Evolutionary conservation across 2,329 filamentous ascomycete genomes (phyloP).

Genomic region (Dothistroma septosporum): DNA sequence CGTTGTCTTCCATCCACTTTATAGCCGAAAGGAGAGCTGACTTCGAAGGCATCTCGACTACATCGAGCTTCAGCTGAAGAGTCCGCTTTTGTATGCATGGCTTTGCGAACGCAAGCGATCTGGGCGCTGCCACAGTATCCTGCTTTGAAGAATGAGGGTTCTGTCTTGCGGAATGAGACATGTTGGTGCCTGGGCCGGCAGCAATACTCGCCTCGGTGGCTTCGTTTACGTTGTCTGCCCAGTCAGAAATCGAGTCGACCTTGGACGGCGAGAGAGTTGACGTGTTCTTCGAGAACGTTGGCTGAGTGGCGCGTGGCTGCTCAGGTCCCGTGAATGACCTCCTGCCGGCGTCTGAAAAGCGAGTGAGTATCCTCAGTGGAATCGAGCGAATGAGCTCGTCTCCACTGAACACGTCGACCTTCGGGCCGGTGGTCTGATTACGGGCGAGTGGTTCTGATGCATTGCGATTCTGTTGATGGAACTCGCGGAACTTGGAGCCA

Average conservation of each 20-base stretch:
- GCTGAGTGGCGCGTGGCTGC: background rate
- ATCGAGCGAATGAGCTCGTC: constrained; percentile 11
- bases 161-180: background rate
- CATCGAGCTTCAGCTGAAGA: constrained; percentile 13
- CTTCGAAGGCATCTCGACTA: constrained; percentile 8
- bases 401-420: constrained; percentile 11
- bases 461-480: background rate
- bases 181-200: background rate
- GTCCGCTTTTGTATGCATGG: background rate
- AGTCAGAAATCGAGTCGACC: background rate
- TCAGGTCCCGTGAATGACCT: background rate
- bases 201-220: background rate
- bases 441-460: background rate
- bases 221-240: background rate
- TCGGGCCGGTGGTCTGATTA: background rate
- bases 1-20: constrained; percentile 25
- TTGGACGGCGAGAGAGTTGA: background rate
- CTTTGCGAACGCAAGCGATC: background rate
- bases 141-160: background rate
- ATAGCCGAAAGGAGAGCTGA: constrained; percentile 11
- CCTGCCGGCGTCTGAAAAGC: constrained; percentile 13
- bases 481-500: background rate
- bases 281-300: background rate
- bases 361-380: constrained; percentile 9
- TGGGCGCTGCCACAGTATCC: background rate